These are phyloP conservation scores for Phytopythium kandeliae DNA, from an alignment of 352 stramenopile genomes.

Conservation along the genomic window DNA sequence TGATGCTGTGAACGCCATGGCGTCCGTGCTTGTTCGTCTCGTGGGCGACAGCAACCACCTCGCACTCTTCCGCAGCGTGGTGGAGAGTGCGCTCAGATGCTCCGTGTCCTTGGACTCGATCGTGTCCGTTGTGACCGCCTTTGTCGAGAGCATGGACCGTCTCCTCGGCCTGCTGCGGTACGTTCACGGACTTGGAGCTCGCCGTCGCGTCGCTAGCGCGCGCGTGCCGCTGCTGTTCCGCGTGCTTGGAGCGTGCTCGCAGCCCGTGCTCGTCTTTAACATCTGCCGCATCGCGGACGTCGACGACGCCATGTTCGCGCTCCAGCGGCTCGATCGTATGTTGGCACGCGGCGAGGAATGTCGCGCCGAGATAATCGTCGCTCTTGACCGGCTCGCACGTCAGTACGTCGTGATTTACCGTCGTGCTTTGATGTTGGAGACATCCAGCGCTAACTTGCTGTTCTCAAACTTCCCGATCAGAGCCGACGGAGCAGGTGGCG, in stretches of 20 bases:
- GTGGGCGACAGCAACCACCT: slow-evolving; percentile 25
- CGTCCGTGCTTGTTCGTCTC: slow-evolving; percentile 29
- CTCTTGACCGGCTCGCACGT: slow-evolving; percentile 17
- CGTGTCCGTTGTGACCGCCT: slow-evolving; percentile 21
- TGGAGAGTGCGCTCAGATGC: slow-evolving; percentile 35
- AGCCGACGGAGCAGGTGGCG: slow-evolving; percentile 1
- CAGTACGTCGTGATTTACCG: slow-evolving; percentile 4
- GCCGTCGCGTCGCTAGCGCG: not conserved
- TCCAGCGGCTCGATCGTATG: slow-evolving; percentile 57
- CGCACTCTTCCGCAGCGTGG: slow-evolving; percentile 25
- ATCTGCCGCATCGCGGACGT: slow-evolving; percentile 59
- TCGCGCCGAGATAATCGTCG: slow-evolving; percentile 20
- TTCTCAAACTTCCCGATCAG: not conserved
- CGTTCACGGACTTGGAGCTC: not conserved
- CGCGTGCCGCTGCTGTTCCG: slow-evolving; percentile 34
- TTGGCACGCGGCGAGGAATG: slow-evolving; percentile 14
- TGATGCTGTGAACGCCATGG: slow-evolving; percentile 37
- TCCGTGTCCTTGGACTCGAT: slow-evolving; percentile 29
- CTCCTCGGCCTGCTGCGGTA: slow-evolving; percentile 3
- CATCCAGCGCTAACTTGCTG: not conserved
- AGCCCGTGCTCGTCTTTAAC: slow-evolving; percentile 52
- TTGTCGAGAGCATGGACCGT: not conserved
- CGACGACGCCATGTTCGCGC: slow-evolving; percentile 57
- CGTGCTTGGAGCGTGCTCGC: slow-evolving; percentile 42
- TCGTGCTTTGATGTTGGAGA: not conserved